These are phyloP conservation scores for Colletotrichum tanaceti DNA, from an alignment of 2,329 filamentous ascomycete genomes.

Conservation along the genomic window DNA sequence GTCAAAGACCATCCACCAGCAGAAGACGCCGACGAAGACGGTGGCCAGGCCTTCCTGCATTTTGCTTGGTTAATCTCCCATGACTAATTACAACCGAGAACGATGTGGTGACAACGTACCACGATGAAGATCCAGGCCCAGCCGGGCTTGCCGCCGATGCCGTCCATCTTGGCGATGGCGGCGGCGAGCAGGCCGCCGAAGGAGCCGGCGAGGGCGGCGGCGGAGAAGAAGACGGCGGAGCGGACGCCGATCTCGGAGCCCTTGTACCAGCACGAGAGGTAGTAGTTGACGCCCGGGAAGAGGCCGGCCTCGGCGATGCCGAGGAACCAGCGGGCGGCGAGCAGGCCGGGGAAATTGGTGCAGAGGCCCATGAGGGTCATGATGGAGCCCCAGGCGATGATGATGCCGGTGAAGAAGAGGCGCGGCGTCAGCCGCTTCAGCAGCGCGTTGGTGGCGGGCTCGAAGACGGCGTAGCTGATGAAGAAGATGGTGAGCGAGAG, in stretches of 20 bases:
- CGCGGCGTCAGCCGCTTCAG: constrained; percentile 73
- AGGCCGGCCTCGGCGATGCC: constrained; percentile 76
- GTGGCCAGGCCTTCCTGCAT: constrained; percentile 78
- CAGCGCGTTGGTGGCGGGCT: constrained; percentile 72
- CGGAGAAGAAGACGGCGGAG: constrained; percentile 81
- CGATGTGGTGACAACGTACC: no score
- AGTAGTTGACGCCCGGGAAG: constrained; percentile 74
- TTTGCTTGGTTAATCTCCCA: no score
- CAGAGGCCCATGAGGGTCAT: constrained; percentile 64
- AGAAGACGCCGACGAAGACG: constrained; percentile 70
- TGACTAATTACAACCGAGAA: no score
- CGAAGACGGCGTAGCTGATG: constrained; percentile 74
- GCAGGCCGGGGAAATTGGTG: constrained; percentile 56
- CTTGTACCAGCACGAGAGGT: constrained; percentile 83
- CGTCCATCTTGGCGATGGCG: constrained; percentile 74
- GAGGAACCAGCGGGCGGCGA: constrained; percentile 66
- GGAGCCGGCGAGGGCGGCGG: constrained; percentile 79
- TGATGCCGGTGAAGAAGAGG: constrained; percentile 74
- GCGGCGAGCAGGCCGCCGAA: constrained; percentile 78
- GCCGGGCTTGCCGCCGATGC: constrained; percentile 62
- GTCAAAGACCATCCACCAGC: constrained; percentile 81
- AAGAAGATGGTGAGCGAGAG: constrained; percentile 73
- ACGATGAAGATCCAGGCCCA: constrained; percentile 75
- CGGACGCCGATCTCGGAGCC: constrained; percentile 79
- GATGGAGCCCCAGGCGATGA: constrained; percentile 58